These are phyloP conservation scores for Ophiostoma montium DNA, from an alignment of 2,329 filamentous ascomycete genomes.

Conservation along the genomic window DNA sequence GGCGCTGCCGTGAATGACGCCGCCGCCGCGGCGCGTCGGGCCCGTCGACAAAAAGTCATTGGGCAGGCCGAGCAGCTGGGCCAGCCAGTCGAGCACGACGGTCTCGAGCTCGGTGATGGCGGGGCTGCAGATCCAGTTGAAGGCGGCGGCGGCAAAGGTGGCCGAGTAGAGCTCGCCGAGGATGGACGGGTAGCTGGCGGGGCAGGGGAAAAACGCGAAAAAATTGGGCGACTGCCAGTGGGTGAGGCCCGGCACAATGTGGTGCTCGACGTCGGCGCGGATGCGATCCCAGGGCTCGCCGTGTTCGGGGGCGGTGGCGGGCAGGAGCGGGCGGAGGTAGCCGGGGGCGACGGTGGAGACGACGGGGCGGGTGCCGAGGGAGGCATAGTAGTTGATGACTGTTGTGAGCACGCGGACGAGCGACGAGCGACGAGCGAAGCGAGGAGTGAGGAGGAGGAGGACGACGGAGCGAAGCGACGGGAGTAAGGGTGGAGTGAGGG, in stretches of 20 bases:
- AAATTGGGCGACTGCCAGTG: constrained; percentile 92
- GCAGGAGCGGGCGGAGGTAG: constrained; percentile 71
- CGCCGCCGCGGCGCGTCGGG: constrained; percentile 59
- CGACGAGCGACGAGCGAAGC: too few species aligned
- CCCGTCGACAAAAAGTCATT: constrained; percentile 59
- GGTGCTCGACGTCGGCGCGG: constrained; percentile 65
- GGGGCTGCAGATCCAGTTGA: constrained; percentile 94
- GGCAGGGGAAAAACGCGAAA: constrained; percentile 88
- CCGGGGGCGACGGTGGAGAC: constrained; percentile 69
- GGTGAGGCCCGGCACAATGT: constrained; percentile 84
- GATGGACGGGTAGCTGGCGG: constrained; percentile 68
- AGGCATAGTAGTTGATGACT: constrained; percentile 80
- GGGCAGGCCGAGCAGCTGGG: constrained; percentile 59
- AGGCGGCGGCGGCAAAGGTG: constrained; percentile 77
- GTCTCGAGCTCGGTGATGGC: constrained; percentile 90
- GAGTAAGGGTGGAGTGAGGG: too few species aligned
- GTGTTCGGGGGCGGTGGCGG: constrained; percentile 45
- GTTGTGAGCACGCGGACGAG: constrained; percentile 2
- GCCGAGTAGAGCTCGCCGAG: constrained; percentile 86
- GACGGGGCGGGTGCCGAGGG: constrained; percentile 54
- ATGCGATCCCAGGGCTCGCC: constrained; percentile 68
- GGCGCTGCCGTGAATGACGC: constrained; percentile 87
- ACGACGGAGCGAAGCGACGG: too few species aligned
- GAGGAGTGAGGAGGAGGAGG: too few species aligned
- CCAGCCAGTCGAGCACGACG: constrained; percentile 83